Base-by-base conservation (phyloP, 78 protist genomes). In the Isochrysis galbana region DNA sequence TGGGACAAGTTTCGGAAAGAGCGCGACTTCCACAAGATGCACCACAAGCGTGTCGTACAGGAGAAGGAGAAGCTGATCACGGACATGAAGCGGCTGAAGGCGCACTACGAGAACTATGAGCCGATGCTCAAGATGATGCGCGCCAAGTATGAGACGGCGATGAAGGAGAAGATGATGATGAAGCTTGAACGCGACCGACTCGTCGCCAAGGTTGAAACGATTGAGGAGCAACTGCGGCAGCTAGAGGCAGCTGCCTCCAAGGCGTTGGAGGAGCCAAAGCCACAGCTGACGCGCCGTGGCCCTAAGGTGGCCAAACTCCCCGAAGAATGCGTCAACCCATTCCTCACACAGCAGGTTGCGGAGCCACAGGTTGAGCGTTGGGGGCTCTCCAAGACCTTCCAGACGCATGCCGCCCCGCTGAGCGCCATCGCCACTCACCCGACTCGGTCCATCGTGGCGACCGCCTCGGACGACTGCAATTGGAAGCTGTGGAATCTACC, bases 401-500 rank as follows among this genome's bases (percentile, higher is more conserved):
- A 45, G 47, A 96, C 92, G 7, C 97, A 44, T 55, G 0, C 34
- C 22, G 34, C 44, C 4, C 74, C 47, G 42, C 23, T 74, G 41
- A 14, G 17, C 41, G 26, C 96, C 36, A 48, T 91, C n/a, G 94
- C 95, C 0, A 14, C 93, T 41, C 98, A 97, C 88, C 98, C 98
- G 39, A 39, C 34, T 38, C 90, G 94, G 89, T 84, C 86, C 36
- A 48, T 96, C 29, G 74, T 95, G 11, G 97, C 95, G 2, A 95
- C 98, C 1, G 93, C 91, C 32, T 94, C 97, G 3, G 98, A 97
- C 80, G 98, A 97, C 88, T 0, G 39, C 67, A 87, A 97, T 22
- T 97, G 98, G 98, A 92, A 91, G 93, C 38, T 97, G 95, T 95
- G 96, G 97, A 4, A 92, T 17, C 36, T 97, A 34, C 95, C 95